phyloP scores from a whole-genome alignment of 2,329 filamentous ascomycete species.

The Phyllosticta citrichinensis region DNA sequence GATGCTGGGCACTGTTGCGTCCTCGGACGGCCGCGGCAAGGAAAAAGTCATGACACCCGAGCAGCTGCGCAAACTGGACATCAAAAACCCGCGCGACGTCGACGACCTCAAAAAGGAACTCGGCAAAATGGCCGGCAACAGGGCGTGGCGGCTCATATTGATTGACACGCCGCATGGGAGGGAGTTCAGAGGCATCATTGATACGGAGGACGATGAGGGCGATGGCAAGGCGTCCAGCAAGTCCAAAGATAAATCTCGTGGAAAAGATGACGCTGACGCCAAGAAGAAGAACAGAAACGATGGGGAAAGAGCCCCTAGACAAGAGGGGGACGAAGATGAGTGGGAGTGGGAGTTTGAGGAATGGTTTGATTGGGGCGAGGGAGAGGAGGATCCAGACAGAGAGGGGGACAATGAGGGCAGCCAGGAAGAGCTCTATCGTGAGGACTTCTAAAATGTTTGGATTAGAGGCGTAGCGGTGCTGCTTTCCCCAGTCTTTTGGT shows the following conservation, averaged over 20 bases:
- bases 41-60: slow-evolving; percentile 50
- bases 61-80: slow-evolving; percentile 57
- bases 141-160: slow-evolving; percentile 72
- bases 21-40: slow-evolving; percentile 48
- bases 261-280: slow-evolving; percentile 15
- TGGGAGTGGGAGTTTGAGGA: slow-evolving; percentile 47
- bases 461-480: not conserved
- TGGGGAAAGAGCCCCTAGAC: slow-evolving; percentile 11
- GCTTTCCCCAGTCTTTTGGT: not conserved
- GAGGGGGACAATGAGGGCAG: slow-evolving; percentile 23
- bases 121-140: slow-evolving; percentile 56
- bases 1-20: slow-evolving; percentile 42
- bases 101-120: slow-evolving; percentile 60
- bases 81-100: slow-evolving; percentile 53
- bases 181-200: slow-evolving; percentile 62
- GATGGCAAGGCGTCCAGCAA: slow-evolving; percentile 17
- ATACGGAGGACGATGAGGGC: slow-evolving; percentile 45
- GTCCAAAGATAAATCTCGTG: slow-evolving; percentile 8
- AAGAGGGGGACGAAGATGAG: slow-evolving; percentile 24
- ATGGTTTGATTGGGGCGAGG: slow-evolving; percentile 17
- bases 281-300: slow-evolving; percentile 15
- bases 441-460: slow-evolving; percentile 22
- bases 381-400: slow-evolving; percentile 8
- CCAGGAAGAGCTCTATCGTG: slow-evolving; percentile 30
- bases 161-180: slow-evolving; percentile 57